phyloP scores from a whole-genome alignment of 140 eudicot species.

The Cichorium intybus region DNA sequence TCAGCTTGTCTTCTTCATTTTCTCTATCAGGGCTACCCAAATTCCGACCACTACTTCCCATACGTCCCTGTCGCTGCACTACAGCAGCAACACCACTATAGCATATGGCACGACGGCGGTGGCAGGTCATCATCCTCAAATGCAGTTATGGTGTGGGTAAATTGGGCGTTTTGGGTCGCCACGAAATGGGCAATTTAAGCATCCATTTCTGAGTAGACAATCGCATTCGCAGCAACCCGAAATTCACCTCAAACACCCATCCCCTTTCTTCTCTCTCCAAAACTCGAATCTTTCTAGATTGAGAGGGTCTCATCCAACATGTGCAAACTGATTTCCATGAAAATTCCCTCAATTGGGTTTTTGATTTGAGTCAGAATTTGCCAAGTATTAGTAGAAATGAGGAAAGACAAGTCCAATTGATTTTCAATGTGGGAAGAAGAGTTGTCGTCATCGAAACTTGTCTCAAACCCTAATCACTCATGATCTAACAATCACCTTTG shows the following conservation, averaged over 20 bases:
- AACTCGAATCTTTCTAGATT: conserved; percentile 25
- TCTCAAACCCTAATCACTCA: conserved; percentile 83
- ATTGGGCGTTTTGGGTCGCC: conserved; percentile 73
- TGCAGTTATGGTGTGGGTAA: conserved; percentile 60
- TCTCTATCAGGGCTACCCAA: conserved; percentile 47
- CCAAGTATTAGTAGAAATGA: conserved; percentile 29
- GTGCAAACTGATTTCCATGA: conserved; percentile 5
- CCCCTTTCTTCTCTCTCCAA: conserved; percentile 14
- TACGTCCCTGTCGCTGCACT: conserved; percentile 54
- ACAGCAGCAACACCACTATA: conserved; percentile 56
- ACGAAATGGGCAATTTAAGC: conserved; percentile 71
- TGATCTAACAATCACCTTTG: conserved; percentile 71
- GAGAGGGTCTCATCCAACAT: conserved; percentile 22
- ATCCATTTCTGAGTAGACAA: conserved; percentile 62
- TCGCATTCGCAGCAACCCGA: conserved; percentile 44
- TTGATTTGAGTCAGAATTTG: neutral
- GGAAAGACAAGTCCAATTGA: conserved; percentile 79
- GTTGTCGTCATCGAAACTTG: conserved; percentile 60
- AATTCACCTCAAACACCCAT: conserved; percentile 97
- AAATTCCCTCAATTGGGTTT: conserved; percentile 18
- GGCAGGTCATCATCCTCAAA: conserved; percentile 31
- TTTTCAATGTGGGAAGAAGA: conserved; percentile 72
- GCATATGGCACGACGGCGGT: conserved; percentile 43
- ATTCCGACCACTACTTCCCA: conserved; percentile 64
- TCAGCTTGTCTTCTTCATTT: no score